phyloP scores from a whole-genome alignment of 805 yeast species.

The Nakazawaea pomicola region DNA sequence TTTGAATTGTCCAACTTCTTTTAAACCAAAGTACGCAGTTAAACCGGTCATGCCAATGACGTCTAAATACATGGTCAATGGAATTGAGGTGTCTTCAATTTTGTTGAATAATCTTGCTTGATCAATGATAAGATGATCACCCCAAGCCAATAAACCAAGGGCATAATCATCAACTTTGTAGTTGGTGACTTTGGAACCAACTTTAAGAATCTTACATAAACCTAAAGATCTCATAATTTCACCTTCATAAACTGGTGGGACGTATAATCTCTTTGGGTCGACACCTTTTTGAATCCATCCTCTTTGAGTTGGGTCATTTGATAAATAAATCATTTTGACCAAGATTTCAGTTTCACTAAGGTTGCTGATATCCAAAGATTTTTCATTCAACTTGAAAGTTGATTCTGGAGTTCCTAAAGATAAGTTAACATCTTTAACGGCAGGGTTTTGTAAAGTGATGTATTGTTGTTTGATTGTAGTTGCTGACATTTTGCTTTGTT shows the following conservation, averaged over 20 bases:
- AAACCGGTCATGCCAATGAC: constrained; percentile 53
- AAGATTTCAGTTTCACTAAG: constrained; percentile 39
- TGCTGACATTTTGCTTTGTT: too few relatives aligned
- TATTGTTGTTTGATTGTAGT: neutral
- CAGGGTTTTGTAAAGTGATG: constrained; percentile 8
- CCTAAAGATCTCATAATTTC: constrained; percentile 43
- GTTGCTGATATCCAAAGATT: constrained; percentile 16
- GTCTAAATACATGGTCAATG: constrained; percentile 40
- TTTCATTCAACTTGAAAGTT: constrained; percentile 15
- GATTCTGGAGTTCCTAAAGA: constrained; percentile 14
- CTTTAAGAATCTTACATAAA: constrained; percentile 43
- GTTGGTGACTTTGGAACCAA: constrained; percentile 30
- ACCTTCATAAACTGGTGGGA: constrained; percentile 35
- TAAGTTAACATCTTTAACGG: constrained; percentile 4
- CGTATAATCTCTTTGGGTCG: constrained; percentile 27
- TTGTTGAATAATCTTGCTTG: constrained; percentile 24
- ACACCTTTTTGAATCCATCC: constrained; percentile 42
- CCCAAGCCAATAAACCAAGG: constrained; percentile 38
- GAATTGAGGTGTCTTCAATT: constrained; percentile 25
- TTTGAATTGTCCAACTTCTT: constrained; percentile 41
- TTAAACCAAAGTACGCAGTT: constrained; percentile 57
- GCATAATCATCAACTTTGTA: constrained; percentile 41
- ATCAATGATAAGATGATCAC: constrained; percentile 36
- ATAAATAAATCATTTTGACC: constrained; percentile 40
- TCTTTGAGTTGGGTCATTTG: constrained; percentile 62